Base-by-base conservation (phyloP, 2,329 filamentous ascomycete genomes). In the Eutypa lata region DNA sequence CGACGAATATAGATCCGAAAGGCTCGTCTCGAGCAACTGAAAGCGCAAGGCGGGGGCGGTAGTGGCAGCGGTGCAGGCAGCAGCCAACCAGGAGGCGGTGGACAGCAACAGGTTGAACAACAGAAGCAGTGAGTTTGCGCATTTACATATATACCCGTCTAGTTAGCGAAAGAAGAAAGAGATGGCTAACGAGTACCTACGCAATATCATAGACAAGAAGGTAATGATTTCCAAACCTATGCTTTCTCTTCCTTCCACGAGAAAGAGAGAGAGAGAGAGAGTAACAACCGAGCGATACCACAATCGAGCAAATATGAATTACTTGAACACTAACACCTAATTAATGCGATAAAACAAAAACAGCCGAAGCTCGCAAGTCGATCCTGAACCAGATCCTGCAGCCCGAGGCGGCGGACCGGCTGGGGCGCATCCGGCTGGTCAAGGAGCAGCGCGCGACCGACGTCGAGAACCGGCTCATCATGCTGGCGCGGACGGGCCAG, bases 311-410 rank as follows among this genome's bases (percentile, higher is more conserved):
- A n/a, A n/a, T n/a, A n/a, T n/a, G n/a, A n/a, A n/a, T n/a, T n/a
- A n/a, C n/a, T n/a, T n/a, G n/a, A n/a, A n/a, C n/a, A n/a, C n/a
- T n/a, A n/a, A n/a, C n/a, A n/a, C n/a, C n/a, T 31, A 31, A 10
- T 10, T 31, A 31, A 31, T 10, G 26, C 26, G 26, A 31, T 10
- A 10, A 44, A 49, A 76, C 11, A n/a, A 11, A 13, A 21, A 48
- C 43, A 60, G 80, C 83, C 59, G 89, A 93, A 70, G 87, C 88
- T 38, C 88, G 91, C 54, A 77, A 85, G 64, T 80, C 83, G 54
- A 88, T 97, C 63, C 86, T 99, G 57, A 83, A 82, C 63, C 94
- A 97, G 73, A 97, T 99, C 76, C 90, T 99, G 57, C 87, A 92
- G 65, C 94, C 94, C 61, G 91, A 93, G 67, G 94, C 94, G 18